A percentile compares a stretch with the other conserved stretches of the same genome.
Evolutionary conservation across 176 grass and related monocot genomes (phyloP).

Genomic region (Zea luxurians): DNA sequence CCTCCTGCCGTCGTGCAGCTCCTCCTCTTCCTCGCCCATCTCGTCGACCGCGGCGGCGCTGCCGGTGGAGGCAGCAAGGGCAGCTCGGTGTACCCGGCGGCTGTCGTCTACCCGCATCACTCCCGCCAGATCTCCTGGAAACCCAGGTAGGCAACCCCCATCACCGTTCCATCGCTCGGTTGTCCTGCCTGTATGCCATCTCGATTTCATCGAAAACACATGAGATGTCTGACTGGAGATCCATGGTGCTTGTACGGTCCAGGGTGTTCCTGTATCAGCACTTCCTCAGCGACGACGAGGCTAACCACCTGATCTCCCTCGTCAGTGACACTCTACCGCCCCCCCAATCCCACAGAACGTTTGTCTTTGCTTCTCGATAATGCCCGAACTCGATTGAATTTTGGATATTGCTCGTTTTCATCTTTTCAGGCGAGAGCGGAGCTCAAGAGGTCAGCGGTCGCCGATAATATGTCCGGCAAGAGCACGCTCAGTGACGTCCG

Average conservation of each 20-base stretch:
- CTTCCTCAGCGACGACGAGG: slow-evolving; percentile 84
- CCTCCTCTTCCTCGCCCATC: slow-evolving; percentile 8
- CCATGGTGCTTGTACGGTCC: neutral
- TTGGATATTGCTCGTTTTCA: neutral
- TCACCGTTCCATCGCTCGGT: neutral
- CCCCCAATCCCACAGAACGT: neutral
- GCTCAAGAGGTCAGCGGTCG: slow-evolving; percentile 79
- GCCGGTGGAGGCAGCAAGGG: slow-evolving; percentile 20
- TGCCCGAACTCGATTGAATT: neutral
- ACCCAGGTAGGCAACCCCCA: slow-evolving; percentile 49
- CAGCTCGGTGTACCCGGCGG: slow-evolving; percentile 41
- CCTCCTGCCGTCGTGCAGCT: neutral
- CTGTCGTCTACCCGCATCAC: slow-evolving; percentile 60
- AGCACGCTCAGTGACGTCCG: slow-evolving; percentile 71
- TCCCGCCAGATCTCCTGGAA: slow-evolving; percentile 81
- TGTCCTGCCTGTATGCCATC: slow-evolving; percentile 7
- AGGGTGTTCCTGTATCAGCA: slow-evolving; percentile 80
- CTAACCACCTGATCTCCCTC: slow-evolving; percentile 81
- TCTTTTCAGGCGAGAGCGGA: slow-evolving; percentile 72
- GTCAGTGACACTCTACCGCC: slow-evolving; percentile 43
- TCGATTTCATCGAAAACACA: slow-evolving; percentile 10
- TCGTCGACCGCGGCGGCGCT: slow-evolving; percentile 10
- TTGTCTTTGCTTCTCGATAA: neutral
- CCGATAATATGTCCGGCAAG: slow-evolving; percentile 77
- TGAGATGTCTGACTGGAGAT: slow-evolving; percentile 12